Evolutionary conservation across 805 yeast genomes (phyloP).

Genomic region (Wickerhamomyces ciferrii): DNA sequence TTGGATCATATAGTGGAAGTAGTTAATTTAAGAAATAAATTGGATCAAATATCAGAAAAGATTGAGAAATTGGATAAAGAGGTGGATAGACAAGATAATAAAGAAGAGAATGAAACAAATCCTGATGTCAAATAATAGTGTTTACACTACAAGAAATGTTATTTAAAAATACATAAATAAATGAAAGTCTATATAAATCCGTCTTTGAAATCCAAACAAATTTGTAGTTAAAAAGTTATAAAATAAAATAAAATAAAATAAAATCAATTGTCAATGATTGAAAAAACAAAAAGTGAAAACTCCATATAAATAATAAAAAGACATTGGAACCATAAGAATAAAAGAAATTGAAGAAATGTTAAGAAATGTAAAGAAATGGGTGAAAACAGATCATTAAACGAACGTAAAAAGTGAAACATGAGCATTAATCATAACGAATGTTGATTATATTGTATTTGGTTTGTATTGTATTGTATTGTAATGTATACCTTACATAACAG

Average conservation of each 20-base stretch:
- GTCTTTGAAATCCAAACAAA: background rate
- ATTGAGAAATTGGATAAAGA: background rate
- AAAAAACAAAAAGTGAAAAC: background rate
- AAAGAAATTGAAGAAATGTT: background rate
- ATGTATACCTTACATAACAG: background rate
- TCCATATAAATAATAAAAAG: background rate
- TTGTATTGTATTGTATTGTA: too few relatives aligned
- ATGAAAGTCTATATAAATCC: background rate
- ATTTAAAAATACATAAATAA: too few relatives aligned
- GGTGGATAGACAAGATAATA: too few relatives aligned
- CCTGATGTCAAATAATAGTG: too few relatives aligned
- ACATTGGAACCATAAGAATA: background rate
- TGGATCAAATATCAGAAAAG: background rate
- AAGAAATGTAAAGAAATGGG: background rate
- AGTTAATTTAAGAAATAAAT: background rate
- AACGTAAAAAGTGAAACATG: background rate
- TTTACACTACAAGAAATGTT: too few relatives aligned
- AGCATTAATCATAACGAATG: background rate
- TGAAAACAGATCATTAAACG: background rate
- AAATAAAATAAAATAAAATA: too few relatives aligned
- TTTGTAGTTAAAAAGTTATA: too few relatives aligned
- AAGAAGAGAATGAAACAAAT: too few relatives aligned
- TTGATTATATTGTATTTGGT: background rate
- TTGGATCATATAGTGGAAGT: constrained; percentile 13
- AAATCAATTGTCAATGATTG: background rate